Base-by-base conservation (phyloP, 306 rosid genomes). In the Pyrus communis region DNA sequence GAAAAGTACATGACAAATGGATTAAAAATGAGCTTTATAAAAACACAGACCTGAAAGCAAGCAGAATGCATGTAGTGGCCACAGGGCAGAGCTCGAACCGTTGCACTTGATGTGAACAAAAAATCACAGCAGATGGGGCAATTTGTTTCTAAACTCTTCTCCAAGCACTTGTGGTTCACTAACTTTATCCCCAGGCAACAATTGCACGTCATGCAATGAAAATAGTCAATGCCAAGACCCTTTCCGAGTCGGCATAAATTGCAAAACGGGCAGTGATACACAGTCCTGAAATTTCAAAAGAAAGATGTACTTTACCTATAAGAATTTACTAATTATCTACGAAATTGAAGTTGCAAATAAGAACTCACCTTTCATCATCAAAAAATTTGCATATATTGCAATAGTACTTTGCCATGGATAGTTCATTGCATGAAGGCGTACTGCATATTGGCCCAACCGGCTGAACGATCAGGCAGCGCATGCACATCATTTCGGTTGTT, bases 41-140 rank as follows among this genome's bases (percentile, higher is more conserved):
- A 70, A 66, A 59, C 52, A 82, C 52, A 77, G 71, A 96, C 99
- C 99, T 96, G 99, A 86, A 96, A 96, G 87, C 99, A 96, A 82
- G 98, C 96, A 43, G 99, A 96, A 87, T 96, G 99, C 99, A 96
- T 96, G 86, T 92, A 96, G 84, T 96, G 99, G 66, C 99, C 99
- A 84, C 99, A 96, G 14, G 98, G 96, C 76, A 92, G 91, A 71
- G 90, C 93, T 81, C 99, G 88, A 80, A 96, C 97, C 7, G 98
- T 87, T 62, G 96, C 96, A 86, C 98, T 96, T 74, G 99, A 96
- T 75, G 99, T 96, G 81, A 96, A 96, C 14, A 96, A 80, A 83
- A 89, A 91, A 31, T 96, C 99, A 23, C 98, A 92, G 87, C 99
- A 96, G 79, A 96, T 96, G 74, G 99, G 99, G 84, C 99, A 96